Conservation (phyloP, 1,284 basidiomycete species). For the Apiotrichum veenhuisii region DNA sequence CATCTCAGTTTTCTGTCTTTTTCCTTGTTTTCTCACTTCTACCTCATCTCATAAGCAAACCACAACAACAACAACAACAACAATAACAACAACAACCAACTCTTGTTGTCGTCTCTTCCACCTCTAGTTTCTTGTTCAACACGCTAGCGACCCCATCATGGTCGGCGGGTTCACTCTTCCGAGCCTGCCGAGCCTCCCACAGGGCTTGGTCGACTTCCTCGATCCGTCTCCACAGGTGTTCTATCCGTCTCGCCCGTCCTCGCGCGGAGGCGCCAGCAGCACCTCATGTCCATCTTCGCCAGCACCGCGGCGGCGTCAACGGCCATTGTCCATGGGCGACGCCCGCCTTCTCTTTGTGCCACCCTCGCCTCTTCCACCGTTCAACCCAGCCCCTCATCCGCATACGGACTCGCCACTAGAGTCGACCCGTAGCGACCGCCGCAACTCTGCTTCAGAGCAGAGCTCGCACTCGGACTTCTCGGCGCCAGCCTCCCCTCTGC, state of each 20-base stretch:
- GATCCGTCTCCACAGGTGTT: slow-evolving; percentile 17
- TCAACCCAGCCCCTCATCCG: slow-evolving; percentile 4
- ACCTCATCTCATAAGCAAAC: too few species aligned
- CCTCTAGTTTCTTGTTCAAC: neutral
- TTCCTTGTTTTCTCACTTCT: too few species aligned
- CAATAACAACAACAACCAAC: too few species aligned
- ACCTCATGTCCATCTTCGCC: slow-evolving; percentile 15
- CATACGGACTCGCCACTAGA: slow-evolving; percentile 11
- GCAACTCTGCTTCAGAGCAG: neutral
- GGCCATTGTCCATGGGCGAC: slow-evolving; percentile 5
- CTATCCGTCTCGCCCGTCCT: slow-evolving; percentile 14
- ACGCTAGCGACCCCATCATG: neutral
- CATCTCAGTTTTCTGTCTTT: too few species aligned
- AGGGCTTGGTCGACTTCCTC: slow-evolving; percentile 5
- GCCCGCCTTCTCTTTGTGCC: neutral
- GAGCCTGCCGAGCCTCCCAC: slow-evolving; percentile 14
- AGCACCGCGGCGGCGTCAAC: neutral
- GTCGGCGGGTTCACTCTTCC: slow-evolving; percentile 17
- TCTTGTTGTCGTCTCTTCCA: too few species aligned
- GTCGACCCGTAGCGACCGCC: neutral
- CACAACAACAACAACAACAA: too few species aligned
- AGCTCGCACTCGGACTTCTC: neutral
- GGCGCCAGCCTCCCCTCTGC: neutral
- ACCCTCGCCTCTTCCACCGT: slow-evolving; percentile 3
- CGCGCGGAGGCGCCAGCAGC: neutral